These are phyloP conservation scores for Cladobotryum protrusum DNA, from an alignment of 2,329 filamentous ascomycete genomes.

Conservation along the genomic window DNA sequence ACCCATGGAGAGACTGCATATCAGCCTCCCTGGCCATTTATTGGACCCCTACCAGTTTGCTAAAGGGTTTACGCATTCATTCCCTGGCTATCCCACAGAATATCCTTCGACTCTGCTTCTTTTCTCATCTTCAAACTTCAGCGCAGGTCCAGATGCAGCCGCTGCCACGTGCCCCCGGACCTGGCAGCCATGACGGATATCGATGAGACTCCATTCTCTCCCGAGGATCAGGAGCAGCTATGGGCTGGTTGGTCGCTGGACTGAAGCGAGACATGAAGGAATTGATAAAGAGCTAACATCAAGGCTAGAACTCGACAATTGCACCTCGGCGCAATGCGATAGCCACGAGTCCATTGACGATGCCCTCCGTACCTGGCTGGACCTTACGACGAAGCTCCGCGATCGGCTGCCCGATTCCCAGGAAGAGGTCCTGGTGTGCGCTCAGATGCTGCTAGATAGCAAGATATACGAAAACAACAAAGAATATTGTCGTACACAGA, in stretches of 20 bases:
- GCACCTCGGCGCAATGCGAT: slow-evolving; percentile 41
- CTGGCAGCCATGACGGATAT: slow-evolving; percentile 50
- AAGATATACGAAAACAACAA: slow-evolving; percentile 66
- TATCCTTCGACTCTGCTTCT: background rate
- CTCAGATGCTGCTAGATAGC: slow-evolving; percentile 71
- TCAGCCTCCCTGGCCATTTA: background rate
- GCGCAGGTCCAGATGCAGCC: slow-evolving; percentile 29
- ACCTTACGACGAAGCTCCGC: slow-evolving; percentile 69
- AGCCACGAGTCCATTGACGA: slow-evolving; percentile 67
- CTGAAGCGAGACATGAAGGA: background rate
- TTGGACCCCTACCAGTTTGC: background rate
- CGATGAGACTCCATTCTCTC: slow-evolving; percentile 54
- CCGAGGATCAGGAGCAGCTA: slow-evolving; percentile 79
- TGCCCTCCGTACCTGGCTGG: slow-evolving; percentile 75
- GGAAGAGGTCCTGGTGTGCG: slow-evolving; percentile 74
- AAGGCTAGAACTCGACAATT: slow-evolving; percentile 40
- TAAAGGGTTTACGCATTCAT: background rate
- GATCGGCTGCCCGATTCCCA: slow-evolving; percentile 69
- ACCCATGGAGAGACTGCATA: no score
- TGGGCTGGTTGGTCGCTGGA: slow-evolving; percentile 62
- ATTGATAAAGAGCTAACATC: slow-evolving; percentile 11
- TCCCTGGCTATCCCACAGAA: background rate
- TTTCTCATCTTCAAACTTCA: background rate
- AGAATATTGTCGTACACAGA: slow-evolving; percentile 86
- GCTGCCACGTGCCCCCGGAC: slow-evolving; percentile 20